A percentile compares a stretch with the other conserved stretches of the same genome.
These are phyloP conservation scores for Hypoxylon sp. DNA, from an alignment of 2,329 filamentous ascomycete species.

Conservation along the genomic window DNA sequence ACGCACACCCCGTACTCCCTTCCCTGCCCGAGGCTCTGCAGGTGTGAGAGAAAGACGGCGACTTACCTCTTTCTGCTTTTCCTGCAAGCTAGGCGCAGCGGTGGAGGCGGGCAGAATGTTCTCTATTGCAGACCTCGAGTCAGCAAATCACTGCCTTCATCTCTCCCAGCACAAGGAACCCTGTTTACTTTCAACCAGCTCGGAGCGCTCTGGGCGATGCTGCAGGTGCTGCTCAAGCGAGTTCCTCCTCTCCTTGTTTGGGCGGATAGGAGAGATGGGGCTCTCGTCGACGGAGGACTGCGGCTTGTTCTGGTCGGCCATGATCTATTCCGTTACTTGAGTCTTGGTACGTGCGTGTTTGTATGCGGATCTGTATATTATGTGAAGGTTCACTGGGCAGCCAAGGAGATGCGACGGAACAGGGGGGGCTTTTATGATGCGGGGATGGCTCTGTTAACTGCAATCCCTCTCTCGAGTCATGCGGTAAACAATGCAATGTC, in stretches of 20 bases:
- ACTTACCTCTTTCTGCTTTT: conserved; percentile 79
- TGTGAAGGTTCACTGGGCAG: no score
- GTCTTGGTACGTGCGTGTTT: not conserved
- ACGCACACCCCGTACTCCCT: not conserved
- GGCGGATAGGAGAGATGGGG: conserved; percentile 63
- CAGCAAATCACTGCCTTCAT: not conserved
- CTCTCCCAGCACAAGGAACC: not conserved
- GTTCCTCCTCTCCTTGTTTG: conserved; percentile 63
- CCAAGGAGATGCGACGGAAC: not conserved
- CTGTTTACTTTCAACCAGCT: conserved; percentile 76
- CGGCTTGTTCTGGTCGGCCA: conserved; percentile 45
- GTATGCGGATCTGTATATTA: not conserved
- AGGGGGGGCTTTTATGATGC: not conserved
- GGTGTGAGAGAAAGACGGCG: conserved; percentile 30
- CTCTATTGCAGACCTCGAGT: conserved; percentile 56
- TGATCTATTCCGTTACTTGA: conserved; percentile 29
- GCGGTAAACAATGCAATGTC: conserved; percentile 25
- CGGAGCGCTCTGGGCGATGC: conserved; percentile 76
- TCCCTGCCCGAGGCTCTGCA: not conserved
- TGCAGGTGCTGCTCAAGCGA: conserved; percentile 77
- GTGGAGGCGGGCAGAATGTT: conserved; percentile 86
- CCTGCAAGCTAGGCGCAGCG: conserved; percentile 80
- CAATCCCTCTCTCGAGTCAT: conserved; percentile 15
- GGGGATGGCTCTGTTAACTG: conserved; percentile 16
- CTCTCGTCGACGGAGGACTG: conserved; percentile 59